Percentiles rank a stretch among this genome's conserved stretches.
Evolutionary conservation across 106 monocot genomes (phyloP).

Genomic region (Dactylorhiza incarnata): DNA sequence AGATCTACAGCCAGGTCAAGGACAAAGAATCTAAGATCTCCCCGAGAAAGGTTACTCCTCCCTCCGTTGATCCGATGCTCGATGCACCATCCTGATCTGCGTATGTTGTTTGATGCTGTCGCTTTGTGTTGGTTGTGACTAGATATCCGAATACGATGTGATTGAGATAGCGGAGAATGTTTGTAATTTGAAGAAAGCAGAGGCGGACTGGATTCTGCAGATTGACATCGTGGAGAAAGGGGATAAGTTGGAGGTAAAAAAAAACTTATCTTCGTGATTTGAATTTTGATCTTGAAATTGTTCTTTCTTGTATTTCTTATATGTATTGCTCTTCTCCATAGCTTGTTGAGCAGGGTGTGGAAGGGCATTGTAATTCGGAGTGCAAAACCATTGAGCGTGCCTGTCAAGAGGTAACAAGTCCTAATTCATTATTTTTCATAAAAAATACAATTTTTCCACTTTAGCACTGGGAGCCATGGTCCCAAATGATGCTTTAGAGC

Average conservation of each 20-base stretch:
- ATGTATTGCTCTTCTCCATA: constrained; percentile 23
- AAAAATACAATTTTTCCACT: neutral
- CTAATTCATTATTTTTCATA: neutral
- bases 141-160: constrained; percentile 91
- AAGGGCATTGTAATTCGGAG: constrained; percentile 89
- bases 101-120: neutral
- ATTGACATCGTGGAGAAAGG: constrained; percentile 96
- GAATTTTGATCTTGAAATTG: neutral
- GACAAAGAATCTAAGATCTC: constrained; percentile 54
- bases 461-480: neutral
- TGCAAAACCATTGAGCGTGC: constrained; percentile 95
- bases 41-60: constrained; percentile 49
- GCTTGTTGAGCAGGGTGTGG: constrained; percentile 87
- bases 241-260: constrained; percentile 67
- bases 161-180: constrained; percentile 97
- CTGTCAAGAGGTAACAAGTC: constrained; percentile 71
- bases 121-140: constrained; percentile 1
- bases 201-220: constrained; percentile 95
- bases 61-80: neutral
- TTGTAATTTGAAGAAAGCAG: constrained; percentile 93
- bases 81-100: constrained; percentile 1
- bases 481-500: no score
- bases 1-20: constrained; percentile 66
- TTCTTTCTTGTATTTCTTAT: neutral
- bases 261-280: neutral